Base-by-base conservation (phyloP, 169 alveolate species). In the Eimeria zaria region DNA sequence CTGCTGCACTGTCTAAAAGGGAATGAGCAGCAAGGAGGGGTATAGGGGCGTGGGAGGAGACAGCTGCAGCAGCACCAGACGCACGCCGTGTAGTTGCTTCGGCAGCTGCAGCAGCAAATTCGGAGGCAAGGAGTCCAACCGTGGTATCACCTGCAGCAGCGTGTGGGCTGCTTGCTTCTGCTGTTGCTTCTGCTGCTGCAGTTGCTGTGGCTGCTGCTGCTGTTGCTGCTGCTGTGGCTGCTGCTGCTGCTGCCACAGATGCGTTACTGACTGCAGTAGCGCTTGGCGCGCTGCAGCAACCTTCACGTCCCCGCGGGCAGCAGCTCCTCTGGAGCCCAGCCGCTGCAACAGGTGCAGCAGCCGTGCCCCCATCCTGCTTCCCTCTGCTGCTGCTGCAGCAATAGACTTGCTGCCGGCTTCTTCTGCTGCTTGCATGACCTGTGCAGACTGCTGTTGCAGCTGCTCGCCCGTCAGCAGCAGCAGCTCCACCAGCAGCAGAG, bases 371-470 rank as follows among this genome's bases (percentile, higher is more conserved):
- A 85, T 51, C 44, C 51, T 81, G 64, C 46, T 81, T 33, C 89
- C 89, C 71, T 81, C 92, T 60, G 92, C 92, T 53, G 92, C 92
- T 36, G 76, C 80, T 58, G 92, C 92, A 58, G 92, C 92, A 33
- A 85, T 55, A 7, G 80, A 55, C 30, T 18, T 60, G 80, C 80
- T 85, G 74, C 80, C 92, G 20, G 46, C 80, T 85, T 0, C 80
- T 36, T 22, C 46, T 53, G 92, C 74, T 11, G 33, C 80, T 60
- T 55, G 60, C 36, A 33, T 53, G 30, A 60, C 36, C 62, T 85
- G 80, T 30, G 41, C 24, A 39, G 55, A 55, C 62, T 85, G 80
- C 80, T 58, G 60, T 80, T 85, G 92, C 76, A 55, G 76, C 92
- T 81, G 89, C 71, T 48, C 73, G 9, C 73, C 89, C 0, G 89